Evolutionary conservation across 495 filamentous ascomycete species (phyloP), one percentile per base, ranked within the genome.

Genomic region (Pseudotulostoma volvatum): DNA sequence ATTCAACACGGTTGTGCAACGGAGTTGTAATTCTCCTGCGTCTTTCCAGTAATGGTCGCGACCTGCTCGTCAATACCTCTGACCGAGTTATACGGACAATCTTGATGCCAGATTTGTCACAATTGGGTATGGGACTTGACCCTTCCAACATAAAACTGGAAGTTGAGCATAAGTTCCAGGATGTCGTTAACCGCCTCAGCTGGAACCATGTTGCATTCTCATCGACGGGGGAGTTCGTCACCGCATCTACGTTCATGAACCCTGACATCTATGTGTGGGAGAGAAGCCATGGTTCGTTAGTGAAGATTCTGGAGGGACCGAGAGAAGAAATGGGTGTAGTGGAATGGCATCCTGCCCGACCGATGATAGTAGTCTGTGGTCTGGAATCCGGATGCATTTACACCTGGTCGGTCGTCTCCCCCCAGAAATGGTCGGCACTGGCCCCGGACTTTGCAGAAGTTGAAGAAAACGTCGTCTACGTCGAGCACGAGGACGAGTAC

Each of bases 191-290:
- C 51, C 74, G 80, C 18, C 67, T 95, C 8, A 78, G 79, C 20
- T 99, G 90, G 90, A 96, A 94, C 51, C 83, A 94, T 52, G 85
- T 92, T 20, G 76, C 86, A 0, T 95, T 99, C 55, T 90, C 83
- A 43, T 78, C 84, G 0, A 86, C 81, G 0, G 88, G 90, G 23
- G 90, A 96, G 54, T 66, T 64, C 31, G 80, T 96, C 31, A 81
- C 82, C 7, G 92, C 92, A 13, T 86, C 81, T 17, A 94, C 90
- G 1, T 92, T 79, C 55, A 94, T 93, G 67, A 96, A 95, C 53
- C 84, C 93, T 39, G 88, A 96, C 52, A 81, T 99, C 43, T 96
- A 96, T 57, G 84, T 99, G 33, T 99, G 90, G 90, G 90, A 99
- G 60, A 75, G 90, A 35, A 79, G 76, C 36, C 79, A 85, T 51